Evolutionary conservation across 768 basidiomycete genomes (phyloP).

Genomic region (Agaricus subrufescens): DNA sequence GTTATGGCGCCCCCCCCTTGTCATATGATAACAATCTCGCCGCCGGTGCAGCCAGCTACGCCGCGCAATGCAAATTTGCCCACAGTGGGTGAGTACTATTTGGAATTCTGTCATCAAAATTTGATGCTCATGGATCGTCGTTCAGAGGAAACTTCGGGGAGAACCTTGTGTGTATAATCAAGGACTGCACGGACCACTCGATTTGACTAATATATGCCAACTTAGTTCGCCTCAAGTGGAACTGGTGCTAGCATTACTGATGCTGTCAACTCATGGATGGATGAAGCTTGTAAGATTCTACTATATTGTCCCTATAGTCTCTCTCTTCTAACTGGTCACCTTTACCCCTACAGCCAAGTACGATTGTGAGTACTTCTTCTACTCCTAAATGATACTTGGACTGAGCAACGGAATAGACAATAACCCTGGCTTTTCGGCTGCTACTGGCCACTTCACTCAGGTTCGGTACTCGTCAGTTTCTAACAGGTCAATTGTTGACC

Average conservation of each 20-base stretch:
- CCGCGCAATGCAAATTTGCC: not conserved
- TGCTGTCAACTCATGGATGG: constrained; percentile 22
- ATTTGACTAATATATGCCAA: not conserved
- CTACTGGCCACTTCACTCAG: constrained; percentile 28
- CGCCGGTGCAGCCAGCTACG: not conserved
- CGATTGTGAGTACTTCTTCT: constrained; percentile 15
- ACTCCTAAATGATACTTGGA: too few species aligned
- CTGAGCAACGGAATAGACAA: constrained; percentile 15
- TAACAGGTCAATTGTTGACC: not conserved
- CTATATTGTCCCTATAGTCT: not conserved
- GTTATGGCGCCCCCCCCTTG: not conserved
- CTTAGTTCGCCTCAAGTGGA: constrained; percentile 17
- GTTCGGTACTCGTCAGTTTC: constrained; percentile 4
- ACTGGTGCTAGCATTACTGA: constrained; percentile 12
- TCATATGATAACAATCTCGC: constrained; percentile 6
- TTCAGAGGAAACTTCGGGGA: constrained; percentile 20
- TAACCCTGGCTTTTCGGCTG: constrained; percentile 19
- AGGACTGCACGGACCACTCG: not conserved
- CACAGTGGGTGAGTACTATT: constrained; percentile 3
- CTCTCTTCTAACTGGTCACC: not conserved
- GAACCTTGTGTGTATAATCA: constrained; percentile 18
- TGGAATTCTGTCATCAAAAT: not conserved
- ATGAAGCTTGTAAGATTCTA: constrained; percentile 22
- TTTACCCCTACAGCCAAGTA: constrained; percentile 15
- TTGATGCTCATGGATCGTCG: not conserved